Evolutionary conservation across 2,329 filamentous ascomycete species (phyloP).

Genomic region (Scedosporium dehoogii): DNA sequence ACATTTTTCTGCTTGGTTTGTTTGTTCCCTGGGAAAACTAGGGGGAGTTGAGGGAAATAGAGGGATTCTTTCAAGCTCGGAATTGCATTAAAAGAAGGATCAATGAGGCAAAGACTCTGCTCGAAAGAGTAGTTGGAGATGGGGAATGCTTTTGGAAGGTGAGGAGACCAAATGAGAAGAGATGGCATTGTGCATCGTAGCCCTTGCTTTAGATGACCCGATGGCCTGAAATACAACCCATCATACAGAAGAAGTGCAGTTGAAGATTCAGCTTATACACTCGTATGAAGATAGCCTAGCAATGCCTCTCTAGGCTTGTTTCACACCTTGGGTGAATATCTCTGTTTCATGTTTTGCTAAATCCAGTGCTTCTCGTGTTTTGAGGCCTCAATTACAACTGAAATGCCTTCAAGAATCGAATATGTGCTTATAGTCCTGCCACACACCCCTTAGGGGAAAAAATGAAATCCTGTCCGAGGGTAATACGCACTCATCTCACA

Average conservation of each 20-base stretch:
- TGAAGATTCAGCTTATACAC: background rate
- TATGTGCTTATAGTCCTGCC: no score
- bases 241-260: background rate
- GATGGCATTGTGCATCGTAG: background rate
- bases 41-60: background rate
- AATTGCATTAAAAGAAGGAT: background rate
- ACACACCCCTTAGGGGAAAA: background rate
- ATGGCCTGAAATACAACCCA: background rate
- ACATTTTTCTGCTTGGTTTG: background rate
- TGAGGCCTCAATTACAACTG: background rate
- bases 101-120: background rate
- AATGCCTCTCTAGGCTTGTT: no score
- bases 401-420: no score
- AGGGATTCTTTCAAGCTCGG: background rate
- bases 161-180: background rate
- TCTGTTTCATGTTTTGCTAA: no score
- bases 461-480: background rate
- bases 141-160: background rate
- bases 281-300: background rate
- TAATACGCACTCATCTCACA: background rate
- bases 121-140: background rate
- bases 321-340: no score
- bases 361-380: background rate
- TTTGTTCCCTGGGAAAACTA: background rate
- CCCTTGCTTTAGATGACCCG: background rate